Evolutionary conservation across 495 filamentous ascomycete genomes (phyloP).

Genomic region (Trichoderma asperelloides): DNA sequence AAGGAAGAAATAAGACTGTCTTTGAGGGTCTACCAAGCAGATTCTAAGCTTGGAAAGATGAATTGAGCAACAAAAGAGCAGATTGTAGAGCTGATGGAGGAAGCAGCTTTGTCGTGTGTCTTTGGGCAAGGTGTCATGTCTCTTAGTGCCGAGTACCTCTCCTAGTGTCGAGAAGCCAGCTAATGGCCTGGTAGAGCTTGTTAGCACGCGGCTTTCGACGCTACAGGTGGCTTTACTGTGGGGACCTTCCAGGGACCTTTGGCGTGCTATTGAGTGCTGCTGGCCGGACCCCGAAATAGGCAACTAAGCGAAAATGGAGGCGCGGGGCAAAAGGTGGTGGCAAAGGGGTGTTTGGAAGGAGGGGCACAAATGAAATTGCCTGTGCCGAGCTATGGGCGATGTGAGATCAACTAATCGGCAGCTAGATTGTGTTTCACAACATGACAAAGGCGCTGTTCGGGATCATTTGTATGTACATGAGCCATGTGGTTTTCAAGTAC

Average conservation of each 20-base stretch:
- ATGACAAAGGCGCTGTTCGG: background rate
- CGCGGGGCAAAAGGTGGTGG: background rate
- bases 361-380: background rate
- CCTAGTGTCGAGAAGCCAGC: background rate
- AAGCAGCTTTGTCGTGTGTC: constrained; percentile 6
- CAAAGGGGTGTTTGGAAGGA: background rate
- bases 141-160: constrained; percentile 3
- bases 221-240: background rate
- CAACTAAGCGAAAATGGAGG: background rate
- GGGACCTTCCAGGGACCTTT: background rate
- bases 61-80: constrained; percentile 5
- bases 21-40: background rate
- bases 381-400: background rate
- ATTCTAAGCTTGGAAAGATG: background rate
- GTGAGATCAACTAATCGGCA: background rate
- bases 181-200: background rate
- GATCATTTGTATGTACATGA: background rate
- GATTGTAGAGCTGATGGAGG: background rate
- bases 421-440: background rate
- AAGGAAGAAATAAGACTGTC: background rate
- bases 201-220: background rate
- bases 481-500: background rate
- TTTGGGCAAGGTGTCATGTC: constrained; percentile 3
- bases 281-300: background rate
- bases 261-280: background rate